Percentiles rank a stretch among this genome's conserved stretches.
Evolutionary conservation across 805 yeast species (phyloP).

Genomic region (Metschnikowia peoriensis): DNA sequence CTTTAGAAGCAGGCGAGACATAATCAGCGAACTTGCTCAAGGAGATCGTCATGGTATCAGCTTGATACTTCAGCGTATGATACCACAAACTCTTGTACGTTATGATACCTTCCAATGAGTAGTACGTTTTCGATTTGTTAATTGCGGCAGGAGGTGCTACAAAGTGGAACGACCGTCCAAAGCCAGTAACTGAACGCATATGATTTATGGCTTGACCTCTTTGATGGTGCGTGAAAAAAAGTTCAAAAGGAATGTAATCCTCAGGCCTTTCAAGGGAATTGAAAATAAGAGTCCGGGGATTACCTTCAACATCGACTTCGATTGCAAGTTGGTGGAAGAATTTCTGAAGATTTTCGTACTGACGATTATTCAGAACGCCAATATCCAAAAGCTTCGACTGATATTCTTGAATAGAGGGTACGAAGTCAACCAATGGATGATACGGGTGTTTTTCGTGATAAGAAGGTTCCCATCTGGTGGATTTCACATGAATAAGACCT

Average conservation of each 20-base stretch:
- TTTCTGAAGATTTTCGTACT: constrained; percentile 1
- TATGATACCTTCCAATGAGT: constrained; percentile 6
- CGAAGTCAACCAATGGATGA: constrained; percentile 1
- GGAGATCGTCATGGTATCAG: constrained; percentile 1
- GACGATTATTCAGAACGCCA: not conserved
- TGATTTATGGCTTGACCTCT: not conserved
- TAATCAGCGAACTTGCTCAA: not conserved
- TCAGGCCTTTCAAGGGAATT: not conserved
- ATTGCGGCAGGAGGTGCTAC: constrained; percentile 2
- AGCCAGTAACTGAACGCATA: not conserved
- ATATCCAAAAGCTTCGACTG: too few species aligned
- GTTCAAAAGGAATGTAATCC: constrained; percentile 3
- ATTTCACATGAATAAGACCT: constrained; percentile 5
- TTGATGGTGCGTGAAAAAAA: constrained; percentile 1
- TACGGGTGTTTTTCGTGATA: not conserved
- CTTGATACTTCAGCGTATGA: not conserved
- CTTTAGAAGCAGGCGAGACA: not conserved
- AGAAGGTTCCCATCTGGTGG: constrained; percentile 1
- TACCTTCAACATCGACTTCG: not conserved
- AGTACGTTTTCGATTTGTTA: not conserved
- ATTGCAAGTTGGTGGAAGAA: not conserved
- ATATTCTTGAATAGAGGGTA: not conserved
- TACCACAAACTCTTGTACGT: not conserved
- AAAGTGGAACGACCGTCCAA: not conserved
- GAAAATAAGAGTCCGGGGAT: not conserved